Percentiles rank a stretch among this genome's conserved stretches.
Conservation (phyloP, 805 yeast species). For the Nakazawaea molendinolei region DNA sequence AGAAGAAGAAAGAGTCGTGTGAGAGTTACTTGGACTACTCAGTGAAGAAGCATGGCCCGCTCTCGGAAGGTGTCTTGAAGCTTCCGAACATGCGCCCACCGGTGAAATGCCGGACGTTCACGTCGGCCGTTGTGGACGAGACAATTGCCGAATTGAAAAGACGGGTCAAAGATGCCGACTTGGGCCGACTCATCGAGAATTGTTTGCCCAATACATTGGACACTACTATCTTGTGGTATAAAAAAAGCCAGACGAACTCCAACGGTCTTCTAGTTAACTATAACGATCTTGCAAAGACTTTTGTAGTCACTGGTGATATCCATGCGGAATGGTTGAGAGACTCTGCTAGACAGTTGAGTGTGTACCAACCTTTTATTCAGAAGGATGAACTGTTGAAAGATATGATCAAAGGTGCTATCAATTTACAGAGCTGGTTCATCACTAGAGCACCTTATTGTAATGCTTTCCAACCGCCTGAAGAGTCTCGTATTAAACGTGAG, state of each 20-base stretch:
- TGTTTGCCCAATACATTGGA: conserved; percentile 84
- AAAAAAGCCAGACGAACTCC: conserved; percentile 16
- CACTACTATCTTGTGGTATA: conserved; percentile 77
- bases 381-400: conserved; percentile 42
- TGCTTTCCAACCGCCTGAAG: conserved; percentile 82
- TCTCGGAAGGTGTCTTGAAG: conserved; percentile 43
- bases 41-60: conserved; percentile 45
- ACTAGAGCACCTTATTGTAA: conserved; percentile 72
- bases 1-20: conserved; percentile 28
- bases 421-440: conserved; percentile 67
- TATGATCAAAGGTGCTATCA: conserved; percentile 71
- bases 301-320: conserved; percentile 86
- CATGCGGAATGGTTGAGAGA: conserved; percentile 93
- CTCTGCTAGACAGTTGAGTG: conserved; percentile 75
- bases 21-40: conserved; percentile 62
- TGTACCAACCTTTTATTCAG: conserved; percentile 56
- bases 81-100: conserved; percentile 77
- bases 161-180: conserved; percentile 52
- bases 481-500: conserved; percentile 40
- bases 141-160: conserved; percentile 45
- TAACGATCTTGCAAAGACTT: conserved; percentile 44
- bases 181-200: conserved; percentile 73
- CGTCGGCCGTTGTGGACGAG: conserved; percentile 53
- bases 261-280: conserved; percentile 11
- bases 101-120: conserved; percentile 65